Conservation (phyloP, 495 filamentous ascomycete species). For the Pseudotulostoma volvatum region DNA sequence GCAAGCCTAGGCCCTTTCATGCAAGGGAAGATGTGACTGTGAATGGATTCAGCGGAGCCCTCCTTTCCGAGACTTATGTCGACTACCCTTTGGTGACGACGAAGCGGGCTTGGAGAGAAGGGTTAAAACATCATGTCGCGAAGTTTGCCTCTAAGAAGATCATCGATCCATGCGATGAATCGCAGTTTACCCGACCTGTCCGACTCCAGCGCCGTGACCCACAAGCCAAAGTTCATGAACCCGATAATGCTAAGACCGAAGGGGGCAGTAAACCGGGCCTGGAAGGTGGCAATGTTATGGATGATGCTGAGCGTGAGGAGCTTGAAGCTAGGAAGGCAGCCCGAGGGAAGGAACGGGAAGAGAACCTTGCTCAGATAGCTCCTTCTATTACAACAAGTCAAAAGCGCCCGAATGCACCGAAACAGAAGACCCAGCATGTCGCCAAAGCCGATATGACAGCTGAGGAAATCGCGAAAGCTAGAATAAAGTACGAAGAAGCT, state of each 20-base stretch:
- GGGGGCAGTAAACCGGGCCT: slow-evolving; percentile 12
- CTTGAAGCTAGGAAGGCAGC: slow-evolving; percentile 55
- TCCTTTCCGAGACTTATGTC: slow-evolving; percentile 30
- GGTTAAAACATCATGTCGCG: slow-evolving; percentile 73
- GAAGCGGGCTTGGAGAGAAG: slow-evolving; percentile 62
- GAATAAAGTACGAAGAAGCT: slow-evolving; percentile 84
- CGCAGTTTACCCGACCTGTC: slow-evolving; percentile 75
- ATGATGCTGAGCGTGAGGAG: slow-evolving; percentile 53
- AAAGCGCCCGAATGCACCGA: slow-evolving; percentile 41
- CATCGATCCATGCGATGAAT: slow-evolving; percentile 57
- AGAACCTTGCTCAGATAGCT: slow-evolving; percentile 76
- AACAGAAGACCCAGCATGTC: slow-evolving; percentile 50
- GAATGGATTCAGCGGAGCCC: slow-evolving; percentile 45
- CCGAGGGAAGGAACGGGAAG: slow-evolving; percentile 63
- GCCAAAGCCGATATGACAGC: slow-evolving; percentile 71
- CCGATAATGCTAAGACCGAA: slow-evolving; percentile 33
- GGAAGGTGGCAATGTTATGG: slow-evolving; percentile 34
- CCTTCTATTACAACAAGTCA: slow-evolving; percentile 43
- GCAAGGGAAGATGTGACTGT: slow-evolving; percentile 22
- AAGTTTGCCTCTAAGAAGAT: slow-evolving; percentile 46
- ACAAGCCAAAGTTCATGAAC: slow-evolving; percentile 40
- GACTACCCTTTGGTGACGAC: slow-evolving; percentile 68
- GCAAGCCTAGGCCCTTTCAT: slow-evolving; percentile 4
- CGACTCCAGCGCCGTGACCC: slow-evolving; percentile 80
- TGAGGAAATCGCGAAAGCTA: slow-evolving; percentile 58